Percentiles rank a stretch among this genome's conserved stretches.
Conservation (phyloP, 1,284 basidiomycete genomes). For the Ustilago nuda region DNA sequence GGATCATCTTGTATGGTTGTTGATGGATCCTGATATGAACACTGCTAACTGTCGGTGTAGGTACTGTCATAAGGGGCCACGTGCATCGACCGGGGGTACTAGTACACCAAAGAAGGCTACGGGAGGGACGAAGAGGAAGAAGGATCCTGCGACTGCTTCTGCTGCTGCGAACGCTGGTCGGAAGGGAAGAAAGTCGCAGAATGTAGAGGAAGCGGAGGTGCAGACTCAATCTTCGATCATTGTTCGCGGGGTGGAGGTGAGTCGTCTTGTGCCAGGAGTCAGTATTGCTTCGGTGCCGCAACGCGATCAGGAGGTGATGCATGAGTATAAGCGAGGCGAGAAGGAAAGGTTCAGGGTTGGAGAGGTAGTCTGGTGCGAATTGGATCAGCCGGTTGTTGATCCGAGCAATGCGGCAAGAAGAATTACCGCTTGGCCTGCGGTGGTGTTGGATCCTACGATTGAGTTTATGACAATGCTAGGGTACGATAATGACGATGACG, state of each 20-base stretch:
- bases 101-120: slow-evolving; percentile 20
- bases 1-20: slow-evolving; percentile 51
- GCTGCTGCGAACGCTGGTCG: slow-evolving; percentile 17
- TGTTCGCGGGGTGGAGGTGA: slow-evolving; percentile 39
- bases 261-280: slow-evolving; percentile 41
- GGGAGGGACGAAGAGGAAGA: slow-evolving; percentile 28
- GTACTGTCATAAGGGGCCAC: slow-evolving; percentile 46
- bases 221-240: slow-evolving; percentile 23
- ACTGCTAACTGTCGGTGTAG: slow-evolving; percentile 49
- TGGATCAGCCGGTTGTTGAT: slow-evolving; percentile 41
- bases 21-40: slow-evolving; percentile 44
- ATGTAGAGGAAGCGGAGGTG: slow-evolving; percentile 7
- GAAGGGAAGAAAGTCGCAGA: slow-evolving; percentile 16
- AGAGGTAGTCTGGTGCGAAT: slow-evolving; percentile 49
- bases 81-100: slow-evolving; percentile 13
- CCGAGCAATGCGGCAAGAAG: slow-evolving; percentile 11
- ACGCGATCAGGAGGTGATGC: slow-evolving; percentile 44
- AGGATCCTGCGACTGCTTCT: slow-evolving; percentile 24
- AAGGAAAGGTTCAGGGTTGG: slow-evolving; percentile 52
- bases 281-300: slow-evolving; percentile 39
- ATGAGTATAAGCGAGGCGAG: slow-evolving; percentile 33
- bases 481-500: slow-evolving; percentile 10
- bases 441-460: slow-evolving; percentile 32
- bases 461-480: slow-evolving; percentile 17
- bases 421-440: slow-evolving; percentile 46